Evolutionary conservation across 2,329 filamentous ascomycete genomes (phyloP).

Genomic region (Beauveria varroae): DNA sequence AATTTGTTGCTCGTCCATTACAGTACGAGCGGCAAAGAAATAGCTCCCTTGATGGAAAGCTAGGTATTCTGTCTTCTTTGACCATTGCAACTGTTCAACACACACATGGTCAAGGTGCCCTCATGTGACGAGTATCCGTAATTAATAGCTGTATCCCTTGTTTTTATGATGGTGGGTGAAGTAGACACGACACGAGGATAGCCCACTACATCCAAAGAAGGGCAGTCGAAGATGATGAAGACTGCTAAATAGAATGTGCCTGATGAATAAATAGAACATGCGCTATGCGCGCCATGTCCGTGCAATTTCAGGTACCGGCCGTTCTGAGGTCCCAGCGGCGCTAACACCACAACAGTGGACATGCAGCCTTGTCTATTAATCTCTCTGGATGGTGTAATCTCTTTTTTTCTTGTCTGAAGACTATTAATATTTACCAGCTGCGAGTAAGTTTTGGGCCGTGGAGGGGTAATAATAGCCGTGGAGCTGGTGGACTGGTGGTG

Average conservation of each 20-base stretch:
- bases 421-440: background rate
- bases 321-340: background rate
- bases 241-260: background rate
- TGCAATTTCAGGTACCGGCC: conserved; percentile 11
- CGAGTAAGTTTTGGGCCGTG: too few species aligned
- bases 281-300: conserved; percentile 1
- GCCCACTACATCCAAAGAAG: background rate
- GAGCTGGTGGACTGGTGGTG: background rate
- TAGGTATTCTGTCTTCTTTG: too few species aligned
- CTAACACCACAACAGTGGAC: conserved; percentile 1
- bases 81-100: too few species aligned
- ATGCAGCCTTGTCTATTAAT: background rate
- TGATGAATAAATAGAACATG: background rate
- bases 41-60: too few species aligned
- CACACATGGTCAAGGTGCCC: too few species aligned
- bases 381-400: background rate
- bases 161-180: too few species aligned
- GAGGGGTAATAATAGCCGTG: background rate
- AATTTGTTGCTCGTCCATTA: too few species aligned
- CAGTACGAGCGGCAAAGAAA: too few species aligned
- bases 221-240: background rate
- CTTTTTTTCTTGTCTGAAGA: conserved; percentile 1
- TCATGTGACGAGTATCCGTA: too few species aligned
- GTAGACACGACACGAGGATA: background rate
- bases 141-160: too few species aligned